A percentile compares a stretch with the other conserved stretches of the same genome.
phyloP scores from a whole-genome alignment of 2,329 filamentous ascomycete genomes.

The Graphilbum sp. region DNA sequence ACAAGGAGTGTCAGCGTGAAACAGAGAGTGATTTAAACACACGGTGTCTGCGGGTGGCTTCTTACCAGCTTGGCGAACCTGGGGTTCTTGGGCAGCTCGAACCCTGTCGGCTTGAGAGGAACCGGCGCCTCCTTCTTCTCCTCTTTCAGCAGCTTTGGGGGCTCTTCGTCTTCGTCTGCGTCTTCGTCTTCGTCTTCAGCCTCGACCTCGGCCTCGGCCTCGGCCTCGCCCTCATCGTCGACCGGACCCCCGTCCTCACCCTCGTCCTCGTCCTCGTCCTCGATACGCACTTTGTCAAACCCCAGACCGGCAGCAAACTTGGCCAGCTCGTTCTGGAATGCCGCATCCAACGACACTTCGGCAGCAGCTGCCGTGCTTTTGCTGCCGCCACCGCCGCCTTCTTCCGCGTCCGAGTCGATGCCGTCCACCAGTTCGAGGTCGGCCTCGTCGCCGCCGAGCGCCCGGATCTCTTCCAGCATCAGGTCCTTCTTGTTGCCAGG shows the following conservation, averaged over 20 bases:
- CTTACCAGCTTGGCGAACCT: constrained; percentile 22
- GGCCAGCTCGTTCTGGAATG: constrained; percentile 30
- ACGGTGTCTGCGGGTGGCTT: constrained; percentile 6
- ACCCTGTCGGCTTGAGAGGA: constrained; percentile 1
- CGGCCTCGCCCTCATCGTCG: constrained; percentile 19
- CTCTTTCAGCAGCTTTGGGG: too few relatives aligned
- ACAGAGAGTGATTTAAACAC: too few relatives aligned
- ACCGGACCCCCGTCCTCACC: constrained; percentile 10
- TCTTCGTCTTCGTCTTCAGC: constrained; percentile 19
- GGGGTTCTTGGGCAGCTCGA: constrained; percentile 8
- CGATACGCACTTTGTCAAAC: constrained; percentile 25
- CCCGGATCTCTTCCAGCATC: constrained; percentile 46
- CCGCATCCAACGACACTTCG: constrained; percentile 12
- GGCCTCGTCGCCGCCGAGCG: constrained; percentile 47
- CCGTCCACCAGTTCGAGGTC: constrained; percentile 46
- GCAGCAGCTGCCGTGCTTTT: constrained; percentile 11
- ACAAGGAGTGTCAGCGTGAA: constrained; percentile 5
- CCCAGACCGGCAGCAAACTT: constrained; percentile 34
- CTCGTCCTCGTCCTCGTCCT: constrained; percentile 22
- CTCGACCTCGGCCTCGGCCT: constrained; percentile 19
- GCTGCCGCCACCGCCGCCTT: constrained; percentile 15
- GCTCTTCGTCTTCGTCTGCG: constrained; percentile 11
- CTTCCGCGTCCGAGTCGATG: constrained; percentile 32
- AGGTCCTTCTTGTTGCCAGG: constrained; percentile 8
- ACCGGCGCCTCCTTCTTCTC: constrained; percentile 17